These are phyloP conservation scores for Pythium apleroticum DNA, from an alignment of 352 stramenopile genomes.

Conservation along the genomic window DNA sequence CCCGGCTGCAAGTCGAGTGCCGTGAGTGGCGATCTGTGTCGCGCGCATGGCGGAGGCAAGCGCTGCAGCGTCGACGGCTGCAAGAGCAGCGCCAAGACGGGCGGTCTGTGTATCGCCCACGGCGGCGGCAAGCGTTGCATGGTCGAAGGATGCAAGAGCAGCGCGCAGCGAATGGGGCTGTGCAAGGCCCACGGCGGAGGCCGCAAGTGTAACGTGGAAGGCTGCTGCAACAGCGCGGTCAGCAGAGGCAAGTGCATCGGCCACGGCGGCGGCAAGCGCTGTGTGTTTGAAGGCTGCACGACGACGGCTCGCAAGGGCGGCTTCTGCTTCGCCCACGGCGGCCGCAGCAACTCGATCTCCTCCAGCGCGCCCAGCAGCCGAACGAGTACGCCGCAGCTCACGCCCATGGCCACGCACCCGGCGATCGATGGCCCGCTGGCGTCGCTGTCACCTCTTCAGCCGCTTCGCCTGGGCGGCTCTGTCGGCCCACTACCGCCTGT, in stretches of 20 bases:
- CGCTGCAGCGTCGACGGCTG: constrained; percentile 71
- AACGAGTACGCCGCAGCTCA: constrained; percentile 21
- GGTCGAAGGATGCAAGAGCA: constrained; percentile 68
- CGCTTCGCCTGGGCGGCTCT: constrained; percentile 14
- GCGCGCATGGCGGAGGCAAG: constrained; percentile 77
- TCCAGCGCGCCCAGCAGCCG: background rate
- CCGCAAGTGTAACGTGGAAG: constrained; percentile 61
- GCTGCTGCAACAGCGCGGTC: constrained; percentile 77
- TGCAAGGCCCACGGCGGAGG: constrained; percentile 87
- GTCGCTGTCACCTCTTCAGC: constrained; percentile 24
- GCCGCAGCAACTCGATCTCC: constrained; percentile 29
- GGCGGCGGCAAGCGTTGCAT: constrained; percentile 83
- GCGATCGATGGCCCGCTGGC: background rate
- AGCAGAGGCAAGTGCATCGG: constrained; percentile 83
- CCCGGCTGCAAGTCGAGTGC: constrained; percentile 71
- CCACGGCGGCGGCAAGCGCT: constrained; percentile 82
- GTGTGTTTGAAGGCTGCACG: constrained; percentile 64
- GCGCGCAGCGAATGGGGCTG: constrained; percentile 75
- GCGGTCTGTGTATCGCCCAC: constrained; percentile 79
- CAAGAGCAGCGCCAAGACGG: constrained; percentile 82
- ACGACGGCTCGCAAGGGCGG: constrained; percentile 81
- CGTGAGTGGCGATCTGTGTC: constrained; percentile 77
- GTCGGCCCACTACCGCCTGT: constrained; percentile 14
- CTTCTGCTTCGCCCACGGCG: constrained; percentile 82
- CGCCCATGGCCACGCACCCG: constrained; percentile 15